phyloP scores from a whole-genome alignment of 164 flowering plant genomes.

The Nymphaea thermarum region DNA sequence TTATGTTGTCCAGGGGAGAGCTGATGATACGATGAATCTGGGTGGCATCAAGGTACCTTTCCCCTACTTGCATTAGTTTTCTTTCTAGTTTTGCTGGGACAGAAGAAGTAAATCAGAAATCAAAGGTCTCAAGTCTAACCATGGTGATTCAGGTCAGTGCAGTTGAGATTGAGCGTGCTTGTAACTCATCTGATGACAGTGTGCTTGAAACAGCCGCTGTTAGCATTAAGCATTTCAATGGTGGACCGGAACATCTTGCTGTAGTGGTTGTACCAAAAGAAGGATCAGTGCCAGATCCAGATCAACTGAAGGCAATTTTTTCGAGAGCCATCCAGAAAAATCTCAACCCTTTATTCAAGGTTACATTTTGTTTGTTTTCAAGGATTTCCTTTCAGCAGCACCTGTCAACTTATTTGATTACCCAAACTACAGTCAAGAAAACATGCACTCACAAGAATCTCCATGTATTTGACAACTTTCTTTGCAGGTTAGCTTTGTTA shows the following conservation, averaged over 20 bases:
- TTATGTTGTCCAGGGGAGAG: constrained; percentile 67
- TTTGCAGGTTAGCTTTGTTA: constrained; percentile 69
- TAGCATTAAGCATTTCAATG: constrained; percentile 40
- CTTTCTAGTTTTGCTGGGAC: background rate
- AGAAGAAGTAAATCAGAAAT: background rate
- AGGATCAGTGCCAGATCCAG: constrained; percentile 26
- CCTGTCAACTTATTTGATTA: background rate
- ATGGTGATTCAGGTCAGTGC: constrained; percentile 67
- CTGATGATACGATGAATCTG: constrained; percentile 98
- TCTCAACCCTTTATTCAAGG: constrained; percentile 95
- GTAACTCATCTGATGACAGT: constrained; percentile 52
- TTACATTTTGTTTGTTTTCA: constrained; percentile 7
- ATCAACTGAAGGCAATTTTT: constrained; percentile 43
- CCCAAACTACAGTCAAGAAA: background rate
- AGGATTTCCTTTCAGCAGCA: background rate
- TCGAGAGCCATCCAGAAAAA: constrained; percentile 65
- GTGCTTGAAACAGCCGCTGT: constrained; percentile 81
- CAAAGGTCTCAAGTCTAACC: background rate
- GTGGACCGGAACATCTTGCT: constrained; percentile 78
- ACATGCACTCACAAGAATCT: too few species aligned
- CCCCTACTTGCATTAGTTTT: background rate
- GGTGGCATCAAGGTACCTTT: constrained; percentile 86
- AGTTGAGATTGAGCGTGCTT: constrained; percentile 85
- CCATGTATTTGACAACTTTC: too few species aligned
- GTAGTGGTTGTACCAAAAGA: constrained; percentile 63